Base-by-base conservation (phyloP, 139 green algal genomes). In the Tetraselmis chui region DNA sequence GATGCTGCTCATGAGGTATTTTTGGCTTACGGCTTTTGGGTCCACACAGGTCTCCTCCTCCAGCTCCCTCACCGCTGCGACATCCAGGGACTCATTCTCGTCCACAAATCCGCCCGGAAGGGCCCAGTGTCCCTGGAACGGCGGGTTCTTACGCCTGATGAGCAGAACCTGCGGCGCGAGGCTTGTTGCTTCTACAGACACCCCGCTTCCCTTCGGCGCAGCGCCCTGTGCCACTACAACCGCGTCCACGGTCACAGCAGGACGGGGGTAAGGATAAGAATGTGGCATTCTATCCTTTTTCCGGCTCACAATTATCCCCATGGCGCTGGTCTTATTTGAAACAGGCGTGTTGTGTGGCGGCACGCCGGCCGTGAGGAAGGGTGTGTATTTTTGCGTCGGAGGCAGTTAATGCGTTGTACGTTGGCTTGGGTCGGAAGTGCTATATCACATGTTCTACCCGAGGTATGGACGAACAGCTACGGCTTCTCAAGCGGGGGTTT, bases 31-130 rank as follows among this genome's bases (percentile, higher is more conserved):
- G 0, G 82, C 79, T 0, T 78, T 67, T 0, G 90, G 84, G 59
- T 96, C 67, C 18, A 98, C 87, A 0, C 79, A 88, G 0, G 94
- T 98, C 84, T 98, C 94, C 78, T 98, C 94, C 80, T 95, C 82
- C 77, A 98, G 89, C 84, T 98, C 94, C 0, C 94, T 78, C 0
- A 85, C 89, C 1, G 94, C 94, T 58, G 94, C 94, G 2, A 58
- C 5, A 22, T 94, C 87, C 75, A 98, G 84, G 0, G 83, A 32
- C 84, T 98, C 94, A 2, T 88, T 84, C 59, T 95, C 88, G 59
- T 97, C 91, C 1, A 98, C 94, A 89, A 98, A 98, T 0, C 94
- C 94, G 2, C 94, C 94, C 1, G 94, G 94, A 2, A 97, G 88
- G 22, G 94, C 94, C 93, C 93, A 97, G 29, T 83, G 75, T 22